Evolutionary conservation across 257 asterid species (phyloP).

Genomic region (Dorcoceras hygrometricum): DNA sequence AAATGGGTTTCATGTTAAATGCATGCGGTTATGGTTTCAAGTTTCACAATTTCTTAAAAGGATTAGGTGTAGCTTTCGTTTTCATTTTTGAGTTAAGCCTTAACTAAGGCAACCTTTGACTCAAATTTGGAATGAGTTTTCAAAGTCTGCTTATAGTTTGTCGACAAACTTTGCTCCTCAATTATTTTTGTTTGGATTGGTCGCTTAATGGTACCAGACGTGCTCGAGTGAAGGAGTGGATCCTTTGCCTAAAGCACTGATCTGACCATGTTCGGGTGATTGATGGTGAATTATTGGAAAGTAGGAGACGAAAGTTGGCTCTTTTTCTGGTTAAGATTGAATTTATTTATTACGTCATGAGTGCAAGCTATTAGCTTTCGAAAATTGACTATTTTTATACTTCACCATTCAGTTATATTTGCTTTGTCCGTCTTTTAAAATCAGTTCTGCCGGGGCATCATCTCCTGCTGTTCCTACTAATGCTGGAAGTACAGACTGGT

Average conservation of each 20-base stretch:
- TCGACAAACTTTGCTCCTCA: not conserved
- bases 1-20: not conserved
- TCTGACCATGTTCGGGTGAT: slow-evolving; percentile 10
- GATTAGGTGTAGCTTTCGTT: not conserved
- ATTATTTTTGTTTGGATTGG: slow-evolving; percentile 10
- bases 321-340: slow-evolving; percentile 15
- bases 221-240: not conserved
- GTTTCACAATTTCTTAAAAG: not conserved
- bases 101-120: slow-evolving; percentile 9
- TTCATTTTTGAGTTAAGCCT: not conserved
- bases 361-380: slow-evolving; percentile 20
- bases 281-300: slow-evolving; percentile 15
- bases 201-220: not conserved
- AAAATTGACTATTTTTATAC: slow-evolving; percentile 1
- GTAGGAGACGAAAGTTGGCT: slow-evolving; percentile 15
- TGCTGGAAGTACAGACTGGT: slow-evolving; percentile 85
- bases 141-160: not conserved
- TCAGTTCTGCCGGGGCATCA: slow-evolving; percentile 97
- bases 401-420: slow-evolving; percentile 3
- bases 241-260: slow-evolving; percentile 1
- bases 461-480: slow-evolving; percentile 85
- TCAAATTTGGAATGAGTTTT: not conserved
- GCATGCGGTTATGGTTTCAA: not conserved
- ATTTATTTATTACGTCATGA: slow-evolving; percentile 13
- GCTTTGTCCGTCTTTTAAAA: slow-evolving; percentile 1